Evolutionary conservation across 306 rosid genomes (phyloP), one percentile per base, ranked within the genome.

Genomic region (Alnus rubra): DNA sequence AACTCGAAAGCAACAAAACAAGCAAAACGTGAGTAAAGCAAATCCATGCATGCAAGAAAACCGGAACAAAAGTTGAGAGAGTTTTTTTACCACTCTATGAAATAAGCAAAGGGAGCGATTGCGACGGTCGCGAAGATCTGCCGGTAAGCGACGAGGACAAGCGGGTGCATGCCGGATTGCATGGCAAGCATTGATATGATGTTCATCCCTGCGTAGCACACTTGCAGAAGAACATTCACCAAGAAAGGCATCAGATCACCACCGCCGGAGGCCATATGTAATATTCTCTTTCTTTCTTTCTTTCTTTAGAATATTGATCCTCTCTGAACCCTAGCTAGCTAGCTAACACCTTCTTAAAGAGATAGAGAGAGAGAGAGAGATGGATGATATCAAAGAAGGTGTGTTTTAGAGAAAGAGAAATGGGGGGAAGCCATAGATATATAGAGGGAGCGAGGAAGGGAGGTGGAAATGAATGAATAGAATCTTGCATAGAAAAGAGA

Each of bases 111-210:
- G 42, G 99, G 99, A 77, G 86, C 90, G 50, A 93, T 88, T 86
- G 93, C 81, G 0, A 73, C 2, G 11, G 94, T 83, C 0, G 92
- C 99, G 76, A 95, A 91, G 56, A 95, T 71, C 80, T 92, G 99
- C 0, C 99, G 82, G 53, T 95, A 95, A 49, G 96, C 89, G 39
- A 88, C 99, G 16, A 95, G 97, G 48, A 95, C 81, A 2, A 93
- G 77, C 7, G 98, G 98, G 73, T 84, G 84, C 98, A 93, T 90
- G 49, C 93, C 94, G 62, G 93, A 81, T 52, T 85, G 80, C 42
- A 95, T 62, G 0, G 99, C 99, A 48, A 95, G 91, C 90, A 92
- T 93, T n/a, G 99, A 91, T 6, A 85, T 91, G 3, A 93, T 86
- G 37, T 86, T 95, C 96, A 95, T 81, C 9, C 86, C 96, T 1